Conservation (phyloP, 257 asterid species). For the Haberlea rhodopensis region DNA sequence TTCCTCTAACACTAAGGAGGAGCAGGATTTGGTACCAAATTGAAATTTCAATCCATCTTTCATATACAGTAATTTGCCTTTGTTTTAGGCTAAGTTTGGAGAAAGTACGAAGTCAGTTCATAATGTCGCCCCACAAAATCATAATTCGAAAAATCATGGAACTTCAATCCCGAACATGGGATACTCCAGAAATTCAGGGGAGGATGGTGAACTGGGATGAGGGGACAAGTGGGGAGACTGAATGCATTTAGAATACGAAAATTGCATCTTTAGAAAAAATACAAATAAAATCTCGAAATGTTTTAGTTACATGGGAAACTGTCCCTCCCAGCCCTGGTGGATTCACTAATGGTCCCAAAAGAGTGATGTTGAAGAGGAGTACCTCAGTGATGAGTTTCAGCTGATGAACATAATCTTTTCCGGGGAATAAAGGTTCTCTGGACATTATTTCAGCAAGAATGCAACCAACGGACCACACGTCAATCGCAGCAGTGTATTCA, state of each 20-base stretch:
- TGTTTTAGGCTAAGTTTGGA: neutral
- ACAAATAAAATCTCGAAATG: no score
- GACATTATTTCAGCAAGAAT: conserved; percentile 77
- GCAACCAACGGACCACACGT: conserved; percentile 90
- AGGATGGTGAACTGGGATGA: no score
- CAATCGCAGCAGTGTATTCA: conserved; percentile 84
- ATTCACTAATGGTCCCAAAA: no score
- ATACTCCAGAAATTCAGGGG: no score
- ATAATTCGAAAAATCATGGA: neutral
- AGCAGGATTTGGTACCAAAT: neutral
- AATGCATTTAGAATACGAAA: no score
- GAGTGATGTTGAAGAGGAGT: conserved; percentile 9
- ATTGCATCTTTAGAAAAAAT: no score
- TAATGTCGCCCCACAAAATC: neutral
- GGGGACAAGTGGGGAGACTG: no score
- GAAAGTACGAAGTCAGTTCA: neutral
- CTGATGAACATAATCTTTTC: conserved; percentile 83
- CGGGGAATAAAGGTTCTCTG: conserved; percentile 81
- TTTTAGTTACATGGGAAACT: no score
- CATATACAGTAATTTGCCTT: no score
- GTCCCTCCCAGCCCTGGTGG: no score
- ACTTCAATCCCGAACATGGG: no score
- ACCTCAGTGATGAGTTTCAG: conserved; percentile 86
- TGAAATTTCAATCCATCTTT: neutral
- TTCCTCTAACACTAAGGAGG: neutral